phyloP scores from a whole-genome alignment of 2,329 filamentous ascomycete species.

The Chaetothyriales sp. region DNA sequence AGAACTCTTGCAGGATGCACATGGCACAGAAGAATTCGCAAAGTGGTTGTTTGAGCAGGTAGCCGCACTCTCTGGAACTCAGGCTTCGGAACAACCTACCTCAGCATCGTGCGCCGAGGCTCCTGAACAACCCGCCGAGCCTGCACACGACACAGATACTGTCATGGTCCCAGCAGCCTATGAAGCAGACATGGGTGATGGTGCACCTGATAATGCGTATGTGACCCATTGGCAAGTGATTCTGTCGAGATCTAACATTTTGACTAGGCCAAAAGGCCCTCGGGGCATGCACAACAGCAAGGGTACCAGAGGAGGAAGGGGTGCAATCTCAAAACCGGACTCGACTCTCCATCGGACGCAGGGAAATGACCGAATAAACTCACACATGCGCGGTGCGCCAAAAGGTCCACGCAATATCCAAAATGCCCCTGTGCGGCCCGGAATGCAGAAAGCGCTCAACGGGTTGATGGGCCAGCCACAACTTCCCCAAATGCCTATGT shows the following conservation, averaged over 20 bases:
- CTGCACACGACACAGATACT: conserved; percentile 45
- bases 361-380: conserved; percentile 67
- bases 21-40: conserved; percentile 67
- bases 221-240: background rate
- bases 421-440: conserved; percentile 27
- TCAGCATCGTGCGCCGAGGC: conserved; percentile 19
- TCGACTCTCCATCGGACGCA: conserved; percentile 67
- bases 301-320: conserved; percentile 64
- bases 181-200: conserved; percentile 15
- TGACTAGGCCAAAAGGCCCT: conserved; percentile 69
- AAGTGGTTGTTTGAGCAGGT: conserved; percentile 90
- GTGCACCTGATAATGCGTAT: conserved; percentile 18
- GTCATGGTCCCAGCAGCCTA: conserved; percentile 14
- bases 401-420: conserved; percentile 52
- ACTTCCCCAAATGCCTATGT: conserved; percentile 31
- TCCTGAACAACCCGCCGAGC: conserved; percentile 49
- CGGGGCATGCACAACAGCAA: conserved; percentile 78
- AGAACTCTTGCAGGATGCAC: conserved; percentile 77
- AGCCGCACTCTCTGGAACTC: conserved; percentile 19
- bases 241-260: conserved; percentile 3
- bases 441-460: conserved; percentile 32
- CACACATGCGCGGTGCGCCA: conserved; percentile 54
- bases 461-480: conserved; percentile 12
- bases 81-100: conserved; percentile 1
- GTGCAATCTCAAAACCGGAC: conserved; percentile 69